Conservation (phyloP, 2,329 filamentous ascomycete species). For the Dothistroma septosporum region DNA sequence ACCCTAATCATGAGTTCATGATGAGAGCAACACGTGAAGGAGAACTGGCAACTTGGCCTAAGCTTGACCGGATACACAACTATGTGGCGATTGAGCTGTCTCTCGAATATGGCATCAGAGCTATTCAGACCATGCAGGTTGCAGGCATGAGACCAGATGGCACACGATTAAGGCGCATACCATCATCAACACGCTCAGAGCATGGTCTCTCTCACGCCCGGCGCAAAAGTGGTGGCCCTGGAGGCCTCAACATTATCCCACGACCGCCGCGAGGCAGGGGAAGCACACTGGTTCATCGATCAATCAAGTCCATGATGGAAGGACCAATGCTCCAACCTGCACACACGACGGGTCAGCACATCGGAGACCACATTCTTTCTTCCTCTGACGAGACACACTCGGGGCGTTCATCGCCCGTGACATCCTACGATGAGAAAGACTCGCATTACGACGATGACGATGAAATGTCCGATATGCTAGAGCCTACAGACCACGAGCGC, state of each 20-base stretch:
- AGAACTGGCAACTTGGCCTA: constrained; percentile 87
- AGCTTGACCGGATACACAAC: constrained; percentile 77
- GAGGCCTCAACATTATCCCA: constrained; percentile 5
- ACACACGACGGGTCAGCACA: background rate
- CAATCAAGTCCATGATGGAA: constrained; percentile 21
- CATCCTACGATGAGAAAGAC: constrained; percentile 23
- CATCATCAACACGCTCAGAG: constrained; percentile 20
- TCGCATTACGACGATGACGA: constrained; percentile 9
- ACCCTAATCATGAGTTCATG: constrained; percentile 87
- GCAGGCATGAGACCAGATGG: constrained; percentile 1
- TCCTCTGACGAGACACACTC: constrained; percentile 23
- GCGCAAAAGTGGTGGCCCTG: constrained; percentile 9
- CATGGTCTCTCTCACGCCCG: constrained; percentile 9
- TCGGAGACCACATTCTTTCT: constrained; percentile 12
- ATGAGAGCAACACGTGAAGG: constrained; percentile 69
- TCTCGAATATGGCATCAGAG: constrained; percentile 64
- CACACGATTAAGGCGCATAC: constrained; percentile 10
- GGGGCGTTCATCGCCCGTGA: constrained; percentile 22
- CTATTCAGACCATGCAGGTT: constrained; percentile 11
- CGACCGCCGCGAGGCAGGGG: constrained; percentile 13
- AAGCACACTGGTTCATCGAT: constrained; percentile 3
- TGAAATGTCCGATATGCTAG: background rate
- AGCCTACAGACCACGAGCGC: constrained; percentile 8
- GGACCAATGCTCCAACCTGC: background rate
- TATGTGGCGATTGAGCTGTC: constrained; percentile 85